These are phyloP conservation scores for Penicillium tannophilum DNA, from an alignment of 495 filamentous ascomycete species.

Conservation along the genomic window DNA sequence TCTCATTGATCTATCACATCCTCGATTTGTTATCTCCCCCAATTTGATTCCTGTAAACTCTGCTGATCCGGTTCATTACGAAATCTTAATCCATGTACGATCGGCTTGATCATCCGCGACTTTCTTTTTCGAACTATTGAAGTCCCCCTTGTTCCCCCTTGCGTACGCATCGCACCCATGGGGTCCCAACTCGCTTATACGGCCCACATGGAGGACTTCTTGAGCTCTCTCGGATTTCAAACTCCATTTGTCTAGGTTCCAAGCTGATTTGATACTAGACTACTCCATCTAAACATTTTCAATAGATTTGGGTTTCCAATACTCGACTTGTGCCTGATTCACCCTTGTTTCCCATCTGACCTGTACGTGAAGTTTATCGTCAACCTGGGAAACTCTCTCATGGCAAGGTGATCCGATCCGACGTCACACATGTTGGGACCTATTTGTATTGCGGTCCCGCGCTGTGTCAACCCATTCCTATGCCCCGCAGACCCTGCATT, in stretches of 20 bases:
- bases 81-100: background rate
- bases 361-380: slow-evolving; percentile 14
- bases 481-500: slow-evolving; percentile 3
- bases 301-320: background rate
- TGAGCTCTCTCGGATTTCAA: background rate
- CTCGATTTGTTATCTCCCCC: background rate
- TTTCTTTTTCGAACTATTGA: background rate
- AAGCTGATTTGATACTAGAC: background rate
- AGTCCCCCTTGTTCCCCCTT: background rate
- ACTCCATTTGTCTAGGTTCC: too few species aligned
- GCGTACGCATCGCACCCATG: too few species aligned
- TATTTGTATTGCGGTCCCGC: slow-evolving; percentile 3
- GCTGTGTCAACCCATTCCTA: slow-evolving; percentile 2
- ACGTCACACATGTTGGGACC: background rate
- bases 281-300: background rate
- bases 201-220: background rate
- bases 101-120: background rate
- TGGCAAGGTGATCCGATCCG: background rate
- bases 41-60: background rate
- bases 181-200: background rate
- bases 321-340: slow-evolving; percentile 9
- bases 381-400: background rate
- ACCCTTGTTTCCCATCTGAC: slow-evolving; percentile 25
- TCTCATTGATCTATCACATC: background rate
- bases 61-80: background rate